Conservation (phyloP, 768 basidiomycete genomes). For the Lactarius deliciosus region DNA sequence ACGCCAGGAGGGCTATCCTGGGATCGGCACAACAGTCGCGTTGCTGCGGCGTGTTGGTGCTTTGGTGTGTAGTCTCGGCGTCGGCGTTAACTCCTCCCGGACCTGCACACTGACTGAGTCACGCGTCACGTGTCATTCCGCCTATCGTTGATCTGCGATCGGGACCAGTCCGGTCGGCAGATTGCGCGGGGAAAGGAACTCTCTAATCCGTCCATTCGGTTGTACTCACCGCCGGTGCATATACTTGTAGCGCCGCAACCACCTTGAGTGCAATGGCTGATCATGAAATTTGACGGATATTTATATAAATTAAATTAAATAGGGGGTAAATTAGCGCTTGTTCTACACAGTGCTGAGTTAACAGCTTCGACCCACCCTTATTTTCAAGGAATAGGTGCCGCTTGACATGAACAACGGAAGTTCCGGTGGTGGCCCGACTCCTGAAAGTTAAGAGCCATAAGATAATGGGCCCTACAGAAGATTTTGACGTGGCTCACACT, state of each 20-base stretch:
- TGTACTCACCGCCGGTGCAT: neutral
- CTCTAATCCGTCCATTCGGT: no score
- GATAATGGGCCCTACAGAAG: neutral
- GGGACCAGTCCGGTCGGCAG: no score
- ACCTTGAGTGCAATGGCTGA: neutral
- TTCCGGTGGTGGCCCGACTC: neutral
- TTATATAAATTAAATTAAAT: no score
- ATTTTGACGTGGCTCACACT: neutral
- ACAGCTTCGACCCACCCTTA: neutral
- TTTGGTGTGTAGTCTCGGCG: no score
- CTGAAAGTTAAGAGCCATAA: neutral
- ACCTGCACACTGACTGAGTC: neutral
- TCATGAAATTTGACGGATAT: neutral
- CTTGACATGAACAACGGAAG: neutral
- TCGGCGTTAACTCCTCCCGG: neutral
- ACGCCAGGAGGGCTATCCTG: neutral
- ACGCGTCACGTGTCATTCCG: neutral
- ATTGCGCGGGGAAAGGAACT: no score
- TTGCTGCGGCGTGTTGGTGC: neutral
- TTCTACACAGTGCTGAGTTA: neutral
- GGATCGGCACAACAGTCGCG: neutral
- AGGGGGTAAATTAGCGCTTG: no score
- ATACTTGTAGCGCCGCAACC: neutral
- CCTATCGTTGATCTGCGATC: no score
- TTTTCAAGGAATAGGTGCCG: neutral